A percentile compares a stretch with the other conserved stretches of the same genome.
Evolutionary conservation across 345 rosid species (phyloP).

Genomic region (Eucalyptus paniculata): DNA sequence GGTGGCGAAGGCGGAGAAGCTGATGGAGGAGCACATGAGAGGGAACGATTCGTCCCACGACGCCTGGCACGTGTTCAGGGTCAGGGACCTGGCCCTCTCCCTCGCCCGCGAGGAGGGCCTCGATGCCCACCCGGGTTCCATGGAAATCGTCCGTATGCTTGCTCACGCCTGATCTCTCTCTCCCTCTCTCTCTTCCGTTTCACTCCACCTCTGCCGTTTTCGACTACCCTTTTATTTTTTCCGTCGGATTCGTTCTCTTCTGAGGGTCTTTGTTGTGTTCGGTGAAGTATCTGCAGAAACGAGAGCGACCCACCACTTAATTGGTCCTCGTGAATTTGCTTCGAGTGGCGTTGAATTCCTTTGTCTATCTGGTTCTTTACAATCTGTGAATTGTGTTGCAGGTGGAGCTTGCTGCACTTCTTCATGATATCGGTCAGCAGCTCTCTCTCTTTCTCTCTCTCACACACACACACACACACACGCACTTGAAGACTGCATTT

Average conservation of each 20-base stretch:
- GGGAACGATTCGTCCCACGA: constrained; percentile 87
- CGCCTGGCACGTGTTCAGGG: constrained; percentile 66
- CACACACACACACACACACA: too few relatives aligned
- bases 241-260: not conserved
- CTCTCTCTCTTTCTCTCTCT: too few relatives aligned
- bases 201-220: not conserved
- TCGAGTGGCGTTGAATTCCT: not conserved
- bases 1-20: constrained; percentile 41
- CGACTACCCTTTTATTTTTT: not conserved
- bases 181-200: not conserved
- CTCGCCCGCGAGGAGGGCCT: constrained; percentile 79
- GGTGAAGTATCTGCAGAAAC: not conserved
- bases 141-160: constrained; percentile 42
- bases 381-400: not conserved
- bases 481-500: too few relatives aligned
- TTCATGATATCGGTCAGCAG: too few relatives aligned
- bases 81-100: constrained; percentile 73
- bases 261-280: not conserved
- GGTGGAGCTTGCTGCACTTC: too few relatives aligned
- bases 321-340: not conserved
- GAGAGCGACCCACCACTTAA: not conserved
- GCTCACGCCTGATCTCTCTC: not conserved
- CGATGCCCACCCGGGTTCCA: constrained; percentile 54
- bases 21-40: constrained; percentile 59
- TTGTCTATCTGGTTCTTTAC: not conserved